Evolutionary conservation across 164 flowering plant species (phyloP).

Genomic region (Hamamelis virginiana): DNA sequence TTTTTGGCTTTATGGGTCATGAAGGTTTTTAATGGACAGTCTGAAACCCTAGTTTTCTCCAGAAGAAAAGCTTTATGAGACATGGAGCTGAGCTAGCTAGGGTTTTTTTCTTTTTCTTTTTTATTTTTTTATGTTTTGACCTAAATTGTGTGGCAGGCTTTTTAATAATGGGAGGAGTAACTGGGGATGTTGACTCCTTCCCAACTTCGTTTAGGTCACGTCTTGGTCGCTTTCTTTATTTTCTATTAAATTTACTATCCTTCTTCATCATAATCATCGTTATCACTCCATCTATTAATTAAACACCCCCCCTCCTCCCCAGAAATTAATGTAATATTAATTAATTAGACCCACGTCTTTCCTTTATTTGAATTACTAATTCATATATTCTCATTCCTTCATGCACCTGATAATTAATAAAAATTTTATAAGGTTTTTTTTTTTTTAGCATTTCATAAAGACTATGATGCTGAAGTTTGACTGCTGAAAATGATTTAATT

Average conservation of each 20-base stretch:
- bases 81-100: conserved; percentile 6
- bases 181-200: conserved; percentile 25
- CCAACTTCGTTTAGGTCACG: conserved; percentile 8
- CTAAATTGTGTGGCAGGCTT: conserved; percentile 20
- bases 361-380: background rate
- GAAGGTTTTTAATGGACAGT: background rate
- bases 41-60: conserved; percentile 8
- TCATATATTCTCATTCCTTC: background rate
- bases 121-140: too few species aligned
- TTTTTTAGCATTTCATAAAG: background rate
- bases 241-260: too few species aligned
- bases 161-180: conserved; percentile 6
- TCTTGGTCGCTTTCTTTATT: conserved; percentile 13
- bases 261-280: background rate
- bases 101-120: too few species aligned
- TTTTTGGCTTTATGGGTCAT: background rate
- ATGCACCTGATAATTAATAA: too few species aligned
- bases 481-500: background rate
- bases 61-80: background rate
- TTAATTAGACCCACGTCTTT: background rate
- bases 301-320: too few species aligned
- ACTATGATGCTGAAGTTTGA: conserved; percentile 19
- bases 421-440: background rate
- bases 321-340: background rate
- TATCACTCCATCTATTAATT: conserved; percentile 1